Conservation (phyloP, 2,329 filamentous ascomycete species). For the Leptoxyphium fumago region DNA sequence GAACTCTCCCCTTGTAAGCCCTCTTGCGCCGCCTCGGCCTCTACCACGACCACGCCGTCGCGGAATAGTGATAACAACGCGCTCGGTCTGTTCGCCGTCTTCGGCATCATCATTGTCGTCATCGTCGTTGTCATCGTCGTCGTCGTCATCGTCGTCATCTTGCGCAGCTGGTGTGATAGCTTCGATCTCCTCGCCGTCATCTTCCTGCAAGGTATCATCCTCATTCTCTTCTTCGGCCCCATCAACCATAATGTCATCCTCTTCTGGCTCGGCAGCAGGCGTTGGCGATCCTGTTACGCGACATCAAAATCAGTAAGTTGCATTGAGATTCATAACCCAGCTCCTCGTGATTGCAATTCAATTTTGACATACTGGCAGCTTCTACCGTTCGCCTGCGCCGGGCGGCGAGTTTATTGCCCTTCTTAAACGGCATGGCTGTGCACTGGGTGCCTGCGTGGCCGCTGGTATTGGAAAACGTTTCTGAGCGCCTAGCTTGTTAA, state of each 20-base stretch:
- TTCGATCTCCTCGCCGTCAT: slow-evolving; percentile 11
- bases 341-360: slow-evolving; percentile 7
- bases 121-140: slow-evolving; percentile 14
- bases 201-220: slow-evolving; percentile 6
- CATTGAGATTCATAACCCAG: slow-evolving; percentile 1
- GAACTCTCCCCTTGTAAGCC: slow-evolving; percentile 55
- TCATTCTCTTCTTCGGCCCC: slow-evolving; percentile 8
- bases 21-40: slow-evolving; percentile 22
- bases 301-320: slow-evolving; percentile 1
- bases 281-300: slow-evolving; percentile 11
- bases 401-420: slow-evolving; percentile 8
- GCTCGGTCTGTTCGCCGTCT: not conserved
- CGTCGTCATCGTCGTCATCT: slow-evolving; percentile 16
- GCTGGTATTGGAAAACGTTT: too few species aligned
- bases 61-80: slow-evolving; percentile 21
- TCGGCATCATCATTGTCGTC: slow-evolving; percentile 11
- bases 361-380: not conserved
- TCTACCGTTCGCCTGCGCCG: slow-evolving; percentile 8
- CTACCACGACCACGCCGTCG: slow-evolving; percentile 24
- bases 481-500: too few species aligned
- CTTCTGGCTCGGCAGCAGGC: slow-evolving; percentile 11
- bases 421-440: slow-evolving; percentile 14
- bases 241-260: slow-evolving; percentile 17
- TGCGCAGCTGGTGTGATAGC: slow-evolving; percentile 13
- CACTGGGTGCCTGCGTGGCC: too few species aligned